Evolutionary conservation across 345 rosid species (phyloP).

Genomic region (Angophora floribunda): DNA sequence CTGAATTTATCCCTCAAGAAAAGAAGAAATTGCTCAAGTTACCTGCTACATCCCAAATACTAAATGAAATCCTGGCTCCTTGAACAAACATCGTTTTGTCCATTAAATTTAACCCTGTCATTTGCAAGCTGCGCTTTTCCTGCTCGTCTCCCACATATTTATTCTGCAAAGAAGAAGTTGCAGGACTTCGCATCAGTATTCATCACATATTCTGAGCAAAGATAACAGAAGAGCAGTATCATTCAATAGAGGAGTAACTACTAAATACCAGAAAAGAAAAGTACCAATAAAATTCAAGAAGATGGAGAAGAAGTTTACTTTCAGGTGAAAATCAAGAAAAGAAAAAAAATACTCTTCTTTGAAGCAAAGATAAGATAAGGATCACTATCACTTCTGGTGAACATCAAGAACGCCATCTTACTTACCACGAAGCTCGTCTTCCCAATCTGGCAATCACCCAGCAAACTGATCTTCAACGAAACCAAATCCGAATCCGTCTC

Average conservation of each 20-base stretch:
- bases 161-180: slow-evolving; percentile 18
- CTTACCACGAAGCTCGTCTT: slow-evolving; percentile 84
- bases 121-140: slow-evolving; percentile 45
- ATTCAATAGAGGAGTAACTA: neutral
- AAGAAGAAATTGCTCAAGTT: neutral
- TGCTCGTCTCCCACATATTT: slow-evolving; percentile 86
- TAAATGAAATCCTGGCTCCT: slow-evolving; percentile 78
- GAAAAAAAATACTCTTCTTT: neutral
- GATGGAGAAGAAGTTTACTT: neutral
- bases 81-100: slow-evolving; percentile 76
- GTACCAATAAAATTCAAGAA: neutral
- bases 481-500: slow-evolving; percentile 76
- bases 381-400: neutral
- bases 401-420: neutral
- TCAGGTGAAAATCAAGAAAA: neutral
- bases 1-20: neutral
- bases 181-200: neutral
- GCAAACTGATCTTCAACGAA: slow-evolving; percentile 72
- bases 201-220: neutral
- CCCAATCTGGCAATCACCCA: slow-evolving; percentile 93
- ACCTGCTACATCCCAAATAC: slow-evolving; percentile 98
- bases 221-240: neutral
- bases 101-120: slow-evolving; percentile 81
- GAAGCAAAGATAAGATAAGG: neutral
- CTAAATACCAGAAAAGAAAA: neutral